phyloP scores from a whole-genome alignment of 768 basidiomycete species.

The Exidia glandulosa region DNA sequence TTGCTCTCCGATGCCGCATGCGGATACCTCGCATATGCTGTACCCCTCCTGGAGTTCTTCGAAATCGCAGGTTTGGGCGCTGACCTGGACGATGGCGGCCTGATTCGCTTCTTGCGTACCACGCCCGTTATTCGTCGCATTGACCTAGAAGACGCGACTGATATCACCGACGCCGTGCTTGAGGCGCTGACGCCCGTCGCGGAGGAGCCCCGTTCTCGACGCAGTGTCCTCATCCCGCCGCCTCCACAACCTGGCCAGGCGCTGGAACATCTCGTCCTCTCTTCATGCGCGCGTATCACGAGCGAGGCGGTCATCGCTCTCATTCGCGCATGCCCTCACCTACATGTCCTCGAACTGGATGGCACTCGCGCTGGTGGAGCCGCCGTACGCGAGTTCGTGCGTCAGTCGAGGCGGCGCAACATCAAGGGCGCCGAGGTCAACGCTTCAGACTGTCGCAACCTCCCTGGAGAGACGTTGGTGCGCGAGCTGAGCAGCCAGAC shows the following conservation, averaged over 20 bases:
- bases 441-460: conserved; percentile 64
- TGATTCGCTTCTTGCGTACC: conserved; percentile 56
- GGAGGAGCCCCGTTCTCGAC: conserved; percentile 9
- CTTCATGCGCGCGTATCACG: conserved; percentile 51
- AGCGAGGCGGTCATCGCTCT: conserved; percentile 54
- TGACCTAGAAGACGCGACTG: conserved; percentile 76
- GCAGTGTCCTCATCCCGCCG: conserved; percentile 8
- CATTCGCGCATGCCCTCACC: conserved; percentile 47
- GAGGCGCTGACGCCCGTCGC: conserved; percentile 44
- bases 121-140: conserved; percentile 62
- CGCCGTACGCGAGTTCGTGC: conserved; percentile 60
- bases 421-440: conserved; percentile 44
- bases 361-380: conserved; percentile 57
- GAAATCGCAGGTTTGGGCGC: conserved; percentile 70
- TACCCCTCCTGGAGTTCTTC: conserved; percentile 64
- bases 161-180: conserved; percentile 66
- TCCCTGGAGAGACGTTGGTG: conserved; percentile 43
- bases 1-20: conserved; percentile 68
- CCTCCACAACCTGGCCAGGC: conserved; percentile 46
- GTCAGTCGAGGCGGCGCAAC: conserved; percentile 36
- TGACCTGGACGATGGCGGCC: conserved; percentile 60
- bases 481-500: conserved; percentile 46
- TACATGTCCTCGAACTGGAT: conserved; percentile 67
- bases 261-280: conserved; percentile 62
- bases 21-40: conserved; percentile 53